Base-by-base conservation (phyloP, 257 asterid genomes). In the Pogostemon cablin region DNA sequence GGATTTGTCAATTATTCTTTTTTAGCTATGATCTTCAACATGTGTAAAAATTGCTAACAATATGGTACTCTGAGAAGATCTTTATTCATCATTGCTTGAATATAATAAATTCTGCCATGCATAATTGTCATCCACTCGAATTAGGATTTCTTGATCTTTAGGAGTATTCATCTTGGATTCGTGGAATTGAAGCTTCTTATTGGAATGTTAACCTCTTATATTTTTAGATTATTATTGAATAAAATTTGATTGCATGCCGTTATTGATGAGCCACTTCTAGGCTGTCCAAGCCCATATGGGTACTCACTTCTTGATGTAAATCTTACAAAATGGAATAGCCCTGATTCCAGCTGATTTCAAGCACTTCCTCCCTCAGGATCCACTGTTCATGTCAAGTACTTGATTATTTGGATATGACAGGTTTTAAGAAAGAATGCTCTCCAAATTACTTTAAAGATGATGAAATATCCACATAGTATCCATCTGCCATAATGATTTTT, bases 1-100 rank as follows among this genome's bases (percentile, higher is more conserved):
- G 38, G 39, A 63, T 69, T 63, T 62, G 49, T 34, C 49, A 11
- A 10, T 62, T 7, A 11, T 41, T 46, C 56, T 49, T 6, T 48
- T 74, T 47, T 38, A 53, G 37, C 62, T 64, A 34, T 41, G 55
- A 71, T 41, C 48, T 72, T 46, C 53, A 43, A 72, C 48, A 11
- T 62, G 43, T 43, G 58, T 53, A 39, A 50, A 37, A 11, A 54
- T 6, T 75, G 63, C 46, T 37, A 6, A 35, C 37, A 15, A 15
- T 61, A 4, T 43, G 9, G 32, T 46, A 47, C 50, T 58, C 57
- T 0, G 50, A 49, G 57, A 58, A 70, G 62, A 32, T 65, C 57
- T 37, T 71, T 39, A 0, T 50, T 62, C 61, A 37, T 52, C 70
- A 42, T 62, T 59, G 46, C 62, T 32, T 57, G 20, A n/a, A 62